phyloP scores from a whole-genome alignment of 139 green algal species.

The Choricystis sp. region DNA sequence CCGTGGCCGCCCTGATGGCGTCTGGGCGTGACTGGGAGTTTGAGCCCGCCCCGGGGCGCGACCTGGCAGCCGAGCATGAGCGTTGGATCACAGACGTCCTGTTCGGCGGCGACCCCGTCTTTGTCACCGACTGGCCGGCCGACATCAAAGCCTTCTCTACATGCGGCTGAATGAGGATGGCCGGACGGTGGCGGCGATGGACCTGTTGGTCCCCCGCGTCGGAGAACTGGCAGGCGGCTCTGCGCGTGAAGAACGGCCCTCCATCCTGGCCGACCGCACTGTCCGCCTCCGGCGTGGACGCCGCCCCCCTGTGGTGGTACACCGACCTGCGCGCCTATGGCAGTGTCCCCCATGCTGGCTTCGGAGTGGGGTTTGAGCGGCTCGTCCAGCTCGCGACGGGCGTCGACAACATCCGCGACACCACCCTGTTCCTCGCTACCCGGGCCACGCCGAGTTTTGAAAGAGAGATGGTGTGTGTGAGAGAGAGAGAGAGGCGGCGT shows the following conservation, averaged over 20 bases:
- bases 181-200: slow-evolving; percentile 96
- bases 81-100: slow-evolving; percentile 85
- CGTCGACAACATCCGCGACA: slow-evolving; percentile 96
- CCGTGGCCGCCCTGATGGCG: slow-evolving; percentile 73
- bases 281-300: slow-evolving; percentile 35
- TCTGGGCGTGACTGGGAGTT: slow-evolving; percentile 55
- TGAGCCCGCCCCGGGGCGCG: slow-evolving; percentile 17
- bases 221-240: slow-evolving; percentile 84
- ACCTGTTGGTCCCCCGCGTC: slow-evolving; percentile 89
- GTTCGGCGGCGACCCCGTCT: slow-evolving; percentile 69
- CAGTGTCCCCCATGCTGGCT: slow-evolving; percentile 81
- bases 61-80: slow-evolving; percentile 74
- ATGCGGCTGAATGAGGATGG: slow-evolving; percentile 93
- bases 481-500: not conserved
- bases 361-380: slow-evolving; percentile 96
- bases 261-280: slow-evolving; percentile 57
- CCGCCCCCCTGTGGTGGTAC: slow-evolving; percentile 70
- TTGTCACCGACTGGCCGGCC: slow-evolving; percentile 94
- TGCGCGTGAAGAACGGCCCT: slow-evolving; percentile 70
- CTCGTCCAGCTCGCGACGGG: slow-evolving; percentile 93
- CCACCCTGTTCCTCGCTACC: slow-evolving; percentile 95
- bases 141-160: slow-evolving; percentile 93
- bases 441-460: slow-evolving; percentile 69
- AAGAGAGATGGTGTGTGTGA: no score
- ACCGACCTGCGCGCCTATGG: slow-evolving; percentile 91